Conservation (phyloP, 2,329 filamentous ascomycete species). For the Fusarium protoensiforme region DNA sequence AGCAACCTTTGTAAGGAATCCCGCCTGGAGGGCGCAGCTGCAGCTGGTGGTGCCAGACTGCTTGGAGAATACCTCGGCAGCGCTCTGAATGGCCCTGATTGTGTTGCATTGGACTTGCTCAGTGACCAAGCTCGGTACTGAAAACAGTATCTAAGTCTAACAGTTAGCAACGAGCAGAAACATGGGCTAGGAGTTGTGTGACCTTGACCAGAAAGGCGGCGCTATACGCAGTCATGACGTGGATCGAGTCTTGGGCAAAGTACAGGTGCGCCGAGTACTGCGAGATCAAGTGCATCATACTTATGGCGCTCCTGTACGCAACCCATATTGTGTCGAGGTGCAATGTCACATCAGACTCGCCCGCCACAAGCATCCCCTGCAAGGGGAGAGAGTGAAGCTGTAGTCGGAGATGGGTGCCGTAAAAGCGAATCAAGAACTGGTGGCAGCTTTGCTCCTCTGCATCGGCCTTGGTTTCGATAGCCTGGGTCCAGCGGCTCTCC, state of each 20-base stretch:
- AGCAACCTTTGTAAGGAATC: constrained; percentile 43
- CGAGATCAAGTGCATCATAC: constrained; percentile 45
- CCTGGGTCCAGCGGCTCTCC: constrained; percentile 33
- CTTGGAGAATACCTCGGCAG: constrained; percentile 38
- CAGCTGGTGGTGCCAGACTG: constrained; percentile 43
- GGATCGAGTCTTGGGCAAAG: constrained; percentile 55
- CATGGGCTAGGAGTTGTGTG: not conserved
- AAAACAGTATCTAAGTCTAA: constrained; percentile 1
- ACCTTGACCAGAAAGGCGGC: constrained; percentile 53
- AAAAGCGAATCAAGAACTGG: constrained; percentile 51
- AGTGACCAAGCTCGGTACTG: not conserved
- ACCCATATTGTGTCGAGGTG: constrained; percentile 47
- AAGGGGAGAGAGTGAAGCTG: constrained; percentile 51
- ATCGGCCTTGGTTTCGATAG: not conserved
- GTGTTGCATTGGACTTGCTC: constrained; percentile 11
- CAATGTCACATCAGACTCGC: constrained; percentile 31
- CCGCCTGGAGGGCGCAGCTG: constrained; percentile 47
- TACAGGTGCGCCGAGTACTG: constrained; percentile 46
- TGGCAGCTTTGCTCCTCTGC: constrained; percentile 42
- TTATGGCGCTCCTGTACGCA: constrained; percentile 47
- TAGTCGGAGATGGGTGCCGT: constrained; percentile 51
- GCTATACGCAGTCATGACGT: constrained; percentile 56
- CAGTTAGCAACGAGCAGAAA: not conserved
- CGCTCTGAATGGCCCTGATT: constrained; percentile 26
- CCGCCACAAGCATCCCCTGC: constrained; percentile 44